These are phyloP conservation scores for Arbutus unedo DNA, from an alignment of 148 eudicot species.

Conservation along the genomic window DNA sequence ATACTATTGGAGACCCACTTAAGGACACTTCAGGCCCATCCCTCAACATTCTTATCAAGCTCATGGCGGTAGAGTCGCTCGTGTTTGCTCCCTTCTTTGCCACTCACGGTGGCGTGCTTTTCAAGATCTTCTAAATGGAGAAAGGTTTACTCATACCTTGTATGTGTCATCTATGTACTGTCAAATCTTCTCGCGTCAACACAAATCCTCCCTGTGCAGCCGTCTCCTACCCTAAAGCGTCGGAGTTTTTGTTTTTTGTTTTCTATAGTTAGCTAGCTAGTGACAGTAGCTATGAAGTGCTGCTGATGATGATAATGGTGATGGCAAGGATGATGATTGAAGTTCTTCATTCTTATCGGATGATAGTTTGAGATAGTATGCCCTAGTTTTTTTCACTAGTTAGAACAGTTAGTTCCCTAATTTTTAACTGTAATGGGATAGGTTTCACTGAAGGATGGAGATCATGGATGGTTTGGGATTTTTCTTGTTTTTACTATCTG, in stretches of 20 bases:
- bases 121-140: constrained; percentile 6
- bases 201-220: background rate
- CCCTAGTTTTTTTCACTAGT: background rate
- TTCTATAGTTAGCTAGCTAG: constrained; percentile 4
- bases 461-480: background rate
- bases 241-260: background rate
- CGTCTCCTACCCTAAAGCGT: background rate
- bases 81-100: constrained; percentile 91
- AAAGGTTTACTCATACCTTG: background rate
- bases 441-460: background rate
- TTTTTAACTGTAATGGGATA: background rate
- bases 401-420: background rate
- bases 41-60: constrained; percentile 79
- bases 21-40: constrained; percentile 89
- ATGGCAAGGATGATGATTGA: background rate
- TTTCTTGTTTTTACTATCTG: background rate
- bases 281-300: constrained; percentile 1
- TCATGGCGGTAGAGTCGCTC: constrained; percentile 82
- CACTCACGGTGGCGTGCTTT: constrained; percentile 15
- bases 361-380: background rate
- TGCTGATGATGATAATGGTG: constrained; percentile 2
- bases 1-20: constrained; percentile 80
- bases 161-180: background rate
- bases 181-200: background rate
- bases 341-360: background rate